A percentile compares a stretch with the other conserved stretches of the same genome.
Evolutionary conservation across 306 rosid genomes (phyloP).

Genomic region (Vicia faba): DNA sequence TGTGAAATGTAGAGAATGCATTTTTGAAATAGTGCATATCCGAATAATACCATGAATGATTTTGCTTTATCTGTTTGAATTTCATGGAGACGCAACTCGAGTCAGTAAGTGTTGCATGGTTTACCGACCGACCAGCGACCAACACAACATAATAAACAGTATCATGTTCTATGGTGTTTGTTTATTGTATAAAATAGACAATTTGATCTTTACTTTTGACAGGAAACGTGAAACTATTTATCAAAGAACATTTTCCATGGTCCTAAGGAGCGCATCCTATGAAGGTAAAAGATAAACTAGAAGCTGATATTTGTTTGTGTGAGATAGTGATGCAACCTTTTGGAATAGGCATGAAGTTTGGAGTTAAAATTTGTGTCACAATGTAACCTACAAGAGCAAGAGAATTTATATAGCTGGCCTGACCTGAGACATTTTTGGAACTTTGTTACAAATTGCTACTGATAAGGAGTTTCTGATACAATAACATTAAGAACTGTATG

Average conservation of each 20-base stretch:
- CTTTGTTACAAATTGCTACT: not conserved
- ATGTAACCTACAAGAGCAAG: not conserved
- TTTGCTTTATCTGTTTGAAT: slow-evolving; percentile 5
- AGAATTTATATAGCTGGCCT: not conserved
- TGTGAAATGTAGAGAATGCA: slow-evolving; percentile 38
- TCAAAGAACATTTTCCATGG: not conserved
- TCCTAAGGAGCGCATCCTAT: not conserved
- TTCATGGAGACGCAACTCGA: slow-evolving; percentile 1
- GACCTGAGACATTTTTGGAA: not conserved
- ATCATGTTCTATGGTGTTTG: not conserved
- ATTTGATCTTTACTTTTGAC: too few species aligned
- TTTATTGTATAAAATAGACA: not conserved
- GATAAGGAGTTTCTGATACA: not conserved
- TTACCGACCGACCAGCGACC: not conserved
- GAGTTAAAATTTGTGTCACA: not conserved
- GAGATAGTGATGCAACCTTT: not conserved
- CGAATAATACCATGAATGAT: not conserved
- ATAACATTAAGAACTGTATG: not conserved
- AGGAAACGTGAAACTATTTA: not conserved
- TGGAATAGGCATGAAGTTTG: not conserved
- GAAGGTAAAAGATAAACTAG: too few species aligned
- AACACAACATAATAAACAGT: not conserved
- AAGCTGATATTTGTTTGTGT: too few species aligned
- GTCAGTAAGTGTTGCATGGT: not conserved
- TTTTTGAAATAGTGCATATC: slow-evolving; percentile 29